Conservation (phyloP, 2,329 filamentous ascomycete genomes). For the Talaromyces sp. region DNA sequence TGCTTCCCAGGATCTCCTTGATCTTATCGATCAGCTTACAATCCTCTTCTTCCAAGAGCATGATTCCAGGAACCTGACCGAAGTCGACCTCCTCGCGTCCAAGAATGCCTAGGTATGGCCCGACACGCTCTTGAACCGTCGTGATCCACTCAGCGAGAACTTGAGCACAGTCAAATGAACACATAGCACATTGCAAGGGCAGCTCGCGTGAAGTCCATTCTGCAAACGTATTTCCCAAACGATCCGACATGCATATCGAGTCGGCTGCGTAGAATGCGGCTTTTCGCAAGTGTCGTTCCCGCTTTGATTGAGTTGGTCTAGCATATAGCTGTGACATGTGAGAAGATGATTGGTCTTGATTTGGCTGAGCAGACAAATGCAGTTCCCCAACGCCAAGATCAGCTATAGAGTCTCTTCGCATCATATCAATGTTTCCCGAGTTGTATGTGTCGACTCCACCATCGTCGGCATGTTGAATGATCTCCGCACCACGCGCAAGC, state of each 20-base stretch:
- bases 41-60: conserved; percentile 90
- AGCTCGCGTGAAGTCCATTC: conserved; percentile 81
- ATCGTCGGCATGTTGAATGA: conserved; percentile 67
- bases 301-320: conserved; percentile 55
- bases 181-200: conserved; percentile 86
- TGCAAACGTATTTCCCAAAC: conserved; percentile 78
- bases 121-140: conserved; percentile 91
- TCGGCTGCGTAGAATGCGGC: conserved; percentile 96
- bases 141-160: conserved; percentile 93
- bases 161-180: conserved; percentile 89
- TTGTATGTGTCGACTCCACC: conserved; percentile 31
- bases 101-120: conserved; percentile 80
- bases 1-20: conserved; percentile 70
- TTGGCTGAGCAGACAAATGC: conserved; percentile 37
- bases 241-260: conserved; percentile 84
- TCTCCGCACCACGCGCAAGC: conserved; percentile 72
- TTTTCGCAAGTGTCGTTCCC: conserved; percentile 84
- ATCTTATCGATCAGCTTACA: conserved; percentile 81
- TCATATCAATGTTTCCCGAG: conserved; percentile 22
- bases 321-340: conserved; percentile 31
- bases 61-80: conserved; percentile 76
- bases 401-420: conserved; percentile 37
- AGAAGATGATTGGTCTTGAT: conserved; percentile 35
- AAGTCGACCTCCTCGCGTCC: conserved; percentile 80
- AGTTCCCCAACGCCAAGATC: conserved; percentile 39